Percentiles rank a stretch among this genome's conserved stretches.
Conservation (phyloP, 140 eudicot species). For the Oenanthe javanica region DNA sequence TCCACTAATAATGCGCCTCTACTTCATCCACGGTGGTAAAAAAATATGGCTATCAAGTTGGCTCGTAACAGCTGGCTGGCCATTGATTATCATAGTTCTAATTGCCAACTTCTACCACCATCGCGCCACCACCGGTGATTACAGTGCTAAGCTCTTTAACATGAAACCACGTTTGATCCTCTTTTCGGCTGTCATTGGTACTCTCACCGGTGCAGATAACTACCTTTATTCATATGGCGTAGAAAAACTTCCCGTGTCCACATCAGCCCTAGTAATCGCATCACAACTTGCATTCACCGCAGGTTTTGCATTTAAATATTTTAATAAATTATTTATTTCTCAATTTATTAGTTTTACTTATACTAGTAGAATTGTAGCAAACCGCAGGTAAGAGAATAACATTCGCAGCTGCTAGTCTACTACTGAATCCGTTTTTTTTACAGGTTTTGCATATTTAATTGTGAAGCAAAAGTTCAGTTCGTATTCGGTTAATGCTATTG, state of each 20-base stretch:
- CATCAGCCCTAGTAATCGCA: conserved; percentile 35
- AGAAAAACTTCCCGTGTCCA: conserved; percentile 41
- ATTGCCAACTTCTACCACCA: conserved; percentile 15
- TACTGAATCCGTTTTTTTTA: no score
- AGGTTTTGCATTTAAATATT: neutral
- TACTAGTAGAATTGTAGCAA: no score
- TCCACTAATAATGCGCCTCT: conserved; percentile 36
- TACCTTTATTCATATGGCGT: conserved; percentile 37
- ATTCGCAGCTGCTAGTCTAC: no score
- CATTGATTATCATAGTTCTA: conserved; percentile 27
- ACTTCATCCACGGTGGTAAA: conserved; percentile 46
- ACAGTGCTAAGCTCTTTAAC: conserved; percentile 8
- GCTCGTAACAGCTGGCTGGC: conserved; percentile 44
- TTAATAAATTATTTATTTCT: no score
- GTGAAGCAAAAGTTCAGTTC: neutral
- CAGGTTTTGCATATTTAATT: neutral
- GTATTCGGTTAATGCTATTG: neutral
- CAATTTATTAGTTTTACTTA: no score
- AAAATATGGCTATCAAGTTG: conserved; percentile 39
- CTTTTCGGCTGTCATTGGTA: conserved; percentile 21
- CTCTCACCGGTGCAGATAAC: conserved; percentile 25
- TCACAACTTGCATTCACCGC: conserved; percentile 50
- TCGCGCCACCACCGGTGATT: conserved; percentile 19
- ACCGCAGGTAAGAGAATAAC: no score
- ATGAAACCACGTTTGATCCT: conserved; percentile 22